Conservation (phyloP, 2,329 filamentous ascomycete genomes). For the Talaromyces sp. region DNA sequence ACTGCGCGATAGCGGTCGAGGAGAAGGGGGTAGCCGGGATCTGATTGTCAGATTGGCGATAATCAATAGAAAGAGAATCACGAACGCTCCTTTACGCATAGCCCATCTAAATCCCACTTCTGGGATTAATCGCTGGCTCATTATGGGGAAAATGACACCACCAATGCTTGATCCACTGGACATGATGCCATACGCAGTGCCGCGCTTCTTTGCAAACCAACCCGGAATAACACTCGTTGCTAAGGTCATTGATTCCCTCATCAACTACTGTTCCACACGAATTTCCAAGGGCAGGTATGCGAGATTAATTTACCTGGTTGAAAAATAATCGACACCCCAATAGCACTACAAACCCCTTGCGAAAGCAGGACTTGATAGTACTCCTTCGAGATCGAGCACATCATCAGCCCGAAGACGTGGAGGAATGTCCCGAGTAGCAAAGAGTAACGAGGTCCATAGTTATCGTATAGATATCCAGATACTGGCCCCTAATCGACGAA, state of each 20-base stretch:
- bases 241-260: no score
- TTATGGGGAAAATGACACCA: slow-evolving; percentile 59
- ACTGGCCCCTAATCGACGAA: no score
- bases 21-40: slow-evolving; percentile 35
- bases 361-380: slow-evolving; percentile 54
- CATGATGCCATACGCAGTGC: slow-evolving; percentile 20
- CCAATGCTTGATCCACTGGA: slow-evolving; percentile 45
- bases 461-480: slow-evolving; percentile 43
- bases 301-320: background rate
- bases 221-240: slow-evolving; percentile 45
- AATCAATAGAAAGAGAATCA: slow-evolving; percentile 58
- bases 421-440: slow-evolving; percentile 45
- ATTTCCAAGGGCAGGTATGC: no score
- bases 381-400: slow-evolving; percentile 49
- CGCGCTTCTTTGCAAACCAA: slow-evolving; percentile 6
- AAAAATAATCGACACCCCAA: slow-evolving; percentile 51
- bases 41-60: slow-evolving; percentile 53
- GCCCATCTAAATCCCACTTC: slow-evolving; percentile 56
- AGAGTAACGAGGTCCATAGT: slow-evolving; percentile 47
- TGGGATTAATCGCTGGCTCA: slow-evolving; percentile 55
- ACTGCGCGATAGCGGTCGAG: slow-evolving; percentile 10
- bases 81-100: slow-evolving; percentile 56
- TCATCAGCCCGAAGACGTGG: slow-evolving; percentile 52
- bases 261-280: no score
- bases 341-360: slow-evolving; percentile 50